Conservation (phyloP, 2,329 filamentous ascomycete species). For the Talaromyces sp. region DNA sequence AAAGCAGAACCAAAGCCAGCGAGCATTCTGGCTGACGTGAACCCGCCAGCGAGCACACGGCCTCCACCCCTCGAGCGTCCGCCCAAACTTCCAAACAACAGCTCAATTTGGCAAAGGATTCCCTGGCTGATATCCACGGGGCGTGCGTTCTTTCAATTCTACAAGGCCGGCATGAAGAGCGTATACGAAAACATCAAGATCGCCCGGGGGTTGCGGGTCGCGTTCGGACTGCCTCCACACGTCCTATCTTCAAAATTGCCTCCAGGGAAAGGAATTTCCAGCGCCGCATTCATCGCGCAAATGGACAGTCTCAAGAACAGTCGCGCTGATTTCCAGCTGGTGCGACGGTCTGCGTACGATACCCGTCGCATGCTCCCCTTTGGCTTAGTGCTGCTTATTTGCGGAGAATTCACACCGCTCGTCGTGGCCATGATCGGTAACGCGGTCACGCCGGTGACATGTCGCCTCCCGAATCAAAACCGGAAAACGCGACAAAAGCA, state of each 20-base stretch:
- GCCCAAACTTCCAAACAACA: constrained; percentile 28
- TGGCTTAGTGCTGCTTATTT: constrained; percentile 65
- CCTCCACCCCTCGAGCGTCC: constrained; percentile 65
- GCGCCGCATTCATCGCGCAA: not conserved
- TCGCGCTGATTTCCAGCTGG: constrained; percentile 65
- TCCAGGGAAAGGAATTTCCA: not conserved
- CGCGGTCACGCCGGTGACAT: constrained; percentile 69
- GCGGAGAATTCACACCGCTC: constrained; percentile 81
- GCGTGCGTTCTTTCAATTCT: constrained; percentile 75
- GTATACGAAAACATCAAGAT: constrained; percentile 60
- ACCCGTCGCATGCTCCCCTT: constrained; percentile 74
- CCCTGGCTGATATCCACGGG: constrained; percentile 45
- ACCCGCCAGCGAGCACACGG: constrained; percentile 67
- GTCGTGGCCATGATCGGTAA: constrained; percentile 65
- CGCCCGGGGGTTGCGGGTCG: constrained; percentile 25
- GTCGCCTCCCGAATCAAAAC: constrained; percentile 73
- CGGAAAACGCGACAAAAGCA: constrained; percentile 47
- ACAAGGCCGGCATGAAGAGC: constrained; percentile 75
- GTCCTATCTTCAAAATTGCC: constrained; percentile 27
- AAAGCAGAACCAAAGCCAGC: not conserved
- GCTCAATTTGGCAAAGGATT: not conserved
- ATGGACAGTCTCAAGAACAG: constrained; percentile 35
- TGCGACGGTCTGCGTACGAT: constrained; percentile 64
- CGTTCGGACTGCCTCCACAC: constrained; percentile 20
- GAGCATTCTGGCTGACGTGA: not conserved